Percentiles rank a stretch among this genome's conserved stretches.
Conservation (phyloP, 2,329 filamentous ascomycete genomes). For the Xylariaceae sp. region DNA sequence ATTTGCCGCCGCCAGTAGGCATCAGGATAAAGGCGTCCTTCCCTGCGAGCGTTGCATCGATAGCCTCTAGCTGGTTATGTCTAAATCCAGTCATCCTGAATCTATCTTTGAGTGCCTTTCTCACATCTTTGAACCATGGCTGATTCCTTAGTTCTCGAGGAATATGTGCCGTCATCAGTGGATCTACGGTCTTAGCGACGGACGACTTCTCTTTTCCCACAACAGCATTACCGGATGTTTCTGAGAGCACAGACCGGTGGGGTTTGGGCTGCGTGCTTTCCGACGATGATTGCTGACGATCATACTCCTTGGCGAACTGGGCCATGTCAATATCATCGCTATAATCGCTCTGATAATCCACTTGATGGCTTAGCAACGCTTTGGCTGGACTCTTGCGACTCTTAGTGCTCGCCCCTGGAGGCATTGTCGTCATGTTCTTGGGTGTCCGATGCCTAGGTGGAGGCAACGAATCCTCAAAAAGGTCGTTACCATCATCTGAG, state of each 20-base stretch:
- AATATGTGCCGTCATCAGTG: conserved; percentile 41
- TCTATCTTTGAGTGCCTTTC: conserved; percentile 74
- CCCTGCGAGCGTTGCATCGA: conserved; percentile 86
- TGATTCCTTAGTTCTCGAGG: conserved; percentile 62
- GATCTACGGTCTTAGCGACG: conserved; percentile 38
- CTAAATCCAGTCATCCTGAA: conserved; percentile 89
- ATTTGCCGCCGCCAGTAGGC: conserved; percentile 97
- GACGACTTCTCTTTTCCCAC: conserved; percentile 38
- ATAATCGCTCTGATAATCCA: conserved; percentile 46
- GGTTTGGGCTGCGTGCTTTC: conserved; percentile 26
- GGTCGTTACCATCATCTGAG: conserved; percentile 39
- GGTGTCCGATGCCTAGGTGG: conserved; percentile 9
- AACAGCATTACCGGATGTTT: conserved; percentile 52
- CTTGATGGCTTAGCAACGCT: conserved; percentile 17
- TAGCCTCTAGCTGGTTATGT: conserved; percentile 89
- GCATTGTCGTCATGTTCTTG: conserved; percentile 11
- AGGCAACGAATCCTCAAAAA: conserved; percentile 31
- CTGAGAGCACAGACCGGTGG: conserved; percentile 45
- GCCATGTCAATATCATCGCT: conserved; percentile 56
- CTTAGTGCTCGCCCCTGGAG: conserved; percentile 15
- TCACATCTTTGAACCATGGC: conserved; percentile 86
- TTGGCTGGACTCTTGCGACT: conserved; percentile 29
- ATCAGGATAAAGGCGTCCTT: conserved; percentile 94
- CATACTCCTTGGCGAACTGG: conserved; percentile 54
- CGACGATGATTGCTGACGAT: conserved; percentile 44